phyloP scores from a whole-genome alignment of 148 eudicot genomes.

The Spergularia marina region DNA sequence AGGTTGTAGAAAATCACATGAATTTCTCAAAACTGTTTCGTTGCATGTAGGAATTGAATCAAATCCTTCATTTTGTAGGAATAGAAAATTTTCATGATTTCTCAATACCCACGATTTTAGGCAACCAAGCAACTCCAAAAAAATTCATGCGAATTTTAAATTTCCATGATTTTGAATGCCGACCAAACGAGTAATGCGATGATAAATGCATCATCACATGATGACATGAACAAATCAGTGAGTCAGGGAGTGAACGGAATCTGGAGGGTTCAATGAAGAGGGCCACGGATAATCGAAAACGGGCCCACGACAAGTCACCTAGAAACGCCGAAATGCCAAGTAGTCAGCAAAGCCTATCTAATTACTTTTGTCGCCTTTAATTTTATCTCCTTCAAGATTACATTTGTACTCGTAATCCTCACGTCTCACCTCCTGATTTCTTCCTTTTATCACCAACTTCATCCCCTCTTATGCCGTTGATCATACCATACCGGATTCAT shows the following conservation, averaged over 20 bases:
- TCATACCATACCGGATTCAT: not conserved
- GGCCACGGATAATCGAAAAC: not conserved
- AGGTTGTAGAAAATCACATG: too few species aligned
- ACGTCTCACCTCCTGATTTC: not conserved
- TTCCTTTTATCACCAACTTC: conserved; percentile 14
- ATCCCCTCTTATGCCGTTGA: not conserved
- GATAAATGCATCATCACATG: not conserved
- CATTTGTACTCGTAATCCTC: conserved; percentile 15
- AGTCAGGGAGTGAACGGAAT: conserved; percentile 14
- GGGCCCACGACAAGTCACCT: not conserved
- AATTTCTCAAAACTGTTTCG: too few species aligned
- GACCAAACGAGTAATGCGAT: too few species aligned
- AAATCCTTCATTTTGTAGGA: too few species aligned
- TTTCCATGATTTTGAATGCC: too few species aligned
- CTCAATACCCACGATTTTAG: too few species aligned
- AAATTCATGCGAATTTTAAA: too few species aligned
- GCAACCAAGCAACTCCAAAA: too few species aligned
- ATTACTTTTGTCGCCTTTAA: not conserved
- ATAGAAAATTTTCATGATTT: too few species aligned
- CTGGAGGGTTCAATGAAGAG: not conserved
- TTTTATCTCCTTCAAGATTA: not conserved
- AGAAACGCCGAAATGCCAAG: conserved; percentile 12
- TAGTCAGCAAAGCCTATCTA: conserved; percentile 16
- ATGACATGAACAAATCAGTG: conserved; percentile 9
- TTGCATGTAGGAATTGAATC: too few species aligned